Percentiles rank a stretch among this genome's conserved stretches.
phyloP scores from a whole-genome alignment of 73 alveolate genomes.

The Blepharisma stoltei region DNA sequence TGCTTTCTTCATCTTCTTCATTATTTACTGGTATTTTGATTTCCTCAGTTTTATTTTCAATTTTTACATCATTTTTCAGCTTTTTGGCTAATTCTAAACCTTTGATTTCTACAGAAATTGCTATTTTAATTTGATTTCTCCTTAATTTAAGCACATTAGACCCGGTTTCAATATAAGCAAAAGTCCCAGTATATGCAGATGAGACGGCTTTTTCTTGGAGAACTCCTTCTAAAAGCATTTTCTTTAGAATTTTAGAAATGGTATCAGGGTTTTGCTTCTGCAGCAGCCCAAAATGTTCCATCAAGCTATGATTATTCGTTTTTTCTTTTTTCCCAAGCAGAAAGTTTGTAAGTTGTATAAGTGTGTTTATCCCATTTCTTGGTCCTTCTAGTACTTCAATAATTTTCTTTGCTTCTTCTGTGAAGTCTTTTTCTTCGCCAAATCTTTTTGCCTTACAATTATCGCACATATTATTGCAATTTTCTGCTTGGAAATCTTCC shows the following conservation, averaged over 20 bases:
- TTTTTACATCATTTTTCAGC: not conserved
- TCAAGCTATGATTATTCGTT: not conserved
- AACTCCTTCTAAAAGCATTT: not conserved
- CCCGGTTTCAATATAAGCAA: constrained; percentile 2
- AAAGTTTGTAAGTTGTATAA: not conserved
- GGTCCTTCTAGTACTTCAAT: not conserved
- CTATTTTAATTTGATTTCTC: not conserved
- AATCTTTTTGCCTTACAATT: constrained; percentile 46
- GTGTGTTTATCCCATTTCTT: not conserved
- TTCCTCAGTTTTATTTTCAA: too few relatives aligned
- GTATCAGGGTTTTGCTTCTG: not conserved
- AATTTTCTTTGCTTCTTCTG: not conserved
- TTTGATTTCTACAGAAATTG: not conserved
- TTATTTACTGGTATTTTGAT: not conserved
- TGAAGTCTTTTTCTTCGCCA: constrained; percentile 8
- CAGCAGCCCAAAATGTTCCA: not conserved
- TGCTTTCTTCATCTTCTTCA: not conserved
- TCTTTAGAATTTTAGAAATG: not conserved
- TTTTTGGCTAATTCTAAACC: not conserved
- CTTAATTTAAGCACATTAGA: not conserved
- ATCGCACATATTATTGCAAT: constrained; percentile 66
- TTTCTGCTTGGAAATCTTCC: constrained; percentile 64
- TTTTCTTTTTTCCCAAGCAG: not conserved
- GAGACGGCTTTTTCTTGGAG: not conserved
- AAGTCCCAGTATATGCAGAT: not conserved